Evolutionary conservation across 2,329 filamentous ascomycete genomes (phyloP).

Genomic region (Ceratocystis papillata): DNA sequence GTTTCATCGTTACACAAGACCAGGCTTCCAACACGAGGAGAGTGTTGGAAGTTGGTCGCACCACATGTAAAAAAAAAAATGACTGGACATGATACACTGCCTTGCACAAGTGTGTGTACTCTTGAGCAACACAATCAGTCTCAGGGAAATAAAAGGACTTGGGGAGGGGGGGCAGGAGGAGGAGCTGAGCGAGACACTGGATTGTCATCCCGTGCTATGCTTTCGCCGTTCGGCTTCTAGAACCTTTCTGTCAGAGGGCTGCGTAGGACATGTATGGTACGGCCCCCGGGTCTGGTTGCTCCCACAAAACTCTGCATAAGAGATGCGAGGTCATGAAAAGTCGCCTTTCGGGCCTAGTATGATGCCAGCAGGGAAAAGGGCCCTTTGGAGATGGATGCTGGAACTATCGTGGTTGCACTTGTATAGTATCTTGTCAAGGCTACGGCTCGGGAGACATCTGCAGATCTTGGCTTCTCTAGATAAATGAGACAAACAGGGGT

Average conservation of each 20-base stretch:
- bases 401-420: not conserved
- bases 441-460: not conserved
- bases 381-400: not conserved
- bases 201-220: not conserved
- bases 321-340: not conserved
- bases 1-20: not conserved
- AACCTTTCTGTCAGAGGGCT: not conserved
- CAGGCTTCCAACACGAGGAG: not conserved
- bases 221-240: conserved; percentile 3
- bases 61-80: not conserved
- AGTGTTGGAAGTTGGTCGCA: conserved; percentile 7
- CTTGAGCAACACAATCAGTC: not conserved
- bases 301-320: not conserved
- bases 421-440: not conserved
- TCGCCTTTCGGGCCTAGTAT: not conserved
- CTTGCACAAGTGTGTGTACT: not conserved
- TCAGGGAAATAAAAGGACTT: not conserved
- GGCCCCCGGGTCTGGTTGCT: not conserved
- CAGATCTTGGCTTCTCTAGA: not conserved
- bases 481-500: not conserved
- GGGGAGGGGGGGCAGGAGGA: too few species aligned
- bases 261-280: not conserved
- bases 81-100: not conserved
- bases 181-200: not conserved
- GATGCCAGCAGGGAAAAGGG: not conserved